A percentile compares a stretch with the other conserved stretches of the same genome.
phyloP scores from a whole-genome alignment of 345 rosid species.

The Lumnitzera racemosa region DNA sequence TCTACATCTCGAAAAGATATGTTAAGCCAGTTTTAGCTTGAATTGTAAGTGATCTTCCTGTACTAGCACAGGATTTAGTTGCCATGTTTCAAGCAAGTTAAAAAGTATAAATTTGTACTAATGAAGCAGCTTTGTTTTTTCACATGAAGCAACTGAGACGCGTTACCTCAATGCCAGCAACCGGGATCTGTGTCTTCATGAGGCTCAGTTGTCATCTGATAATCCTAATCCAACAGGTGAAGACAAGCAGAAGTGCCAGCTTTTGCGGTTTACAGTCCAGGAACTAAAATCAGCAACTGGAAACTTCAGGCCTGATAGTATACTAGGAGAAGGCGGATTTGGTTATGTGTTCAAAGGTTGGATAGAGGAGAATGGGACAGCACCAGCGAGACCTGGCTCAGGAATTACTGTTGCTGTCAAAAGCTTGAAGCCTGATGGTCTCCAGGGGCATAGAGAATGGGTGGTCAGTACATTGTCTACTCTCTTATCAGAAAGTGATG shows the following conservation, averaged over 20 bases:
- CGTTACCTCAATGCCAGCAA: slow-evolving; percentile 75
- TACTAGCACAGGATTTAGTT: not conserved
- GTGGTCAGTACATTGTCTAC: slow-evolving; percentile 51
- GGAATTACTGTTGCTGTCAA: slow-evolving; percentile 82
- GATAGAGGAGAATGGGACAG: slow-evolving; percentile 81
- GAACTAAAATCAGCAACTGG: slow-evolving; percentile 79
- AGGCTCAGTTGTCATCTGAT: slow-evolving; percentile 44
- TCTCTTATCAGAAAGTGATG: slow-evolving; percentile 1
- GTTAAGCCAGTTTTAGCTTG: too few species aligned
- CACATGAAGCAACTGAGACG: slow-evolving; percentile 52
- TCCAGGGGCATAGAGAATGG: slow-evolving; percentile 89
- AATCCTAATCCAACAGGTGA: slow-evolving; percentile 28
- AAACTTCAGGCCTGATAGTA: slow-evolving; percentile 79
- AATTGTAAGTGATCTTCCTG: too few species aligned
- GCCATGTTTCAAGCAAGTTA: not conserved
- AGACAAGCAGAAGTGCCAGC: slow-evolving; percentile 36
- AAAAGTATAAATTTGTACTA: not conserved
- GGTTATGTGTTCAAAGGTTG: slow-evolving; percentile 81
- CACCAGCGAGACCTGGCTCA: slow-evolving; percentile 74
- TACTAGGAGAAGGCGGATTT: slow-evolving; percentile 85
- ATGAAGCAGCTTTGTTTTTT: not conserved
- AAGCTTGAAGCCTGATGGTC: slow-evolving; percentile 83
- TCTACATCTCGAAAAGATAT: too few species aligned
- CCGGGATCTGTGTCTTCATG: slow-evolving; percentile 50
- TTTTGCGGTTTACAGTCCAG: slow-evolving; percentile 58